These are phyloP conservation scores for Paramecium bursaria DNA, from an alignment of 73 alveolate genomes.

Conservation along the genomic window DNA sequence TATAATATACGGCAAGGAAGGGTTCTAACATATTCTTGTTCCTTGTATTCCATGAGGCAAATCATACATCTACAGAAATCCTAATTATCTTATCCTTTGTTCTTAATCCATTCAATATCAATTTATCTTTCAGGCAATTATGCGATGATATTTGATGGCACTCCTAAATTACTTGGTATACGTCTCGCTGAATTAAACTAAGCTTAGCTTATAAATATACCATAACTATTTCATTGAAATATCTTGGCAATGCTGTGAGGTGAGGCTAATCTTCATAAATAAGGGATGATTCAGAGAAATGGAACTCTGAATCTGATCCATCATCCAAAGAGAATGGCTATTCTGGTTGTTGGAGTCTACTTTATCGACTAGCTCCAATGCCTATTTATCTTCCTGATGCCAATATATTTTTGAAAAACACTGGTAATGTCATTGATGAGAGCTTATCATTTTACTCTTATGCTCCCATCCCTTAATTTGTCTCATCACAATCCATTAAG, in stretches of 20 bases:
- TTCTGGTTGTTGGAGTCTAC: slow-evolving; percentile 46
- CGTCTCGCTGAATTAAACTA: slow-evolving; percentile 56
- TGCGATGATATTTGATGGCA: neutral
- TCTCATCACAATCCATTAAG: slow-evolving; percentile 56
- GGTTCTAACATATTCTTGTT: slow-evolving; percentile 39
- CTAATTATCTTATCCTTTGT: slow-evolving; percentile 35
- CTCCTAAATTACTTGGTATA: slow-evolving; percentile 20
- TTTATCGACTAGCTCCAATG: slow-evolving; percentile 48
- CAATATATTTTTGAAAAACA: slow-evolving; percentile 35
- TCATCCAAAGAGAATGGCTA: slow-evolving; percentile 52
- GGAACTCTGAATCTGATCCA: neutral
- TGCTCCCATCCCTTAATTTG: slow-evolving; percentile 30
- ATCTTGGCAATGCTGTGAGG: slow-evolving; percentile 41
- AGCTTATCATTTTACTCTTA: slow-evolving; percentile 41
- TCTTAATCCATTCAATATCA: slow-evolving; percentile 34
- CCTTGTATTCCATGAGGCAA: slow-evolving; percentile 44
- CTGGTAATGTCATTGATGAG: slow-evolving; percentile 47
- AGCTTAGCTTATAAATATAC: neutral
- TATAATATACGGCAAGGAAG: slow-evolving; percentile 31
- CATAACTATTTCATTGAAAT: slow-evolving; percentile 50
- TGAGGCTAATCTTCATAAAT: slow-evolving; percentile 57
- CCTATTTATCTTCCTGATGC: neutral
- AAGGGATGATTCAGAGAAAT: slow-evolving; percentile 7
- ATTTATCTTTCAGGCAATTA: slow-evolving; percentile 53
- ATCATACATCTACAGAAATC: slow-evolving; percentile 63